phyloP scores from a whole-genome alignment of 495 filamentous ascomycete species.

The Glutinoglossum americanum region DNA sequence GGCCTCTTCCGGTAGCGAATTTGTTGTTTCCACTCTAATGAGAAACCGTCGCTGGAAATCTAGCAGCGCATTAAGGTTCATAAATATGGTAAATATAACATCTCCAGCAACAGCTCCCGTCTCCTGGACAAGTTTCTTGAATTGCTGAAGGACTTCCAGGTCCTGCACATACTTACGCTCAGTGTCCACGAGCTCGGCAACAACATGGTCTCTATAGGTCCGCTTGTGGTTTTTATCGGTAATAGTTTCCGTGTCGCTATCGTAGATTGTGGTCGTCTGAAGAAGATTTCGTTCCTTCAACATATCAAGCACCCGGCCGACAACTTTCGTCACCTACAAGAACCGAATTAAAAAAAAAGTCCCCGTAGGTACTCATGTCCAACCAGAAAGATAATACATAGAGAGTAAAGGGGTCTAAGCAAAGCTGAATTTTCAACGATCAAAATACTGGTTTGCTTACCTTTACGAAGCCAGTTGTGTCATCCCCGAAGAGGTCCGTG shows the following conservation, averaged over 20 bases:
- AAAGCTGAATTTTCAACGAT: not conserved
- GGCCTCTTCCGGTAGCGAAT: constrained; percentile 48
- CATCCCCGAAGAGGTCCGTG: constrained; percentile 73
- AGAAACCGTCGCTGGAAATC: constrained; percentile 90
- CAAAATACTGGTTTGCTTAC: constrained; percentile 20
- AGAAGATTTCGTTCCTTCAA: constrained; percentile 54
- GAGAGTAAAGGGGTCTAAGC: not conserved
- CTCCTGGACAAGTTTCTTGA: constrained; percentile 77
- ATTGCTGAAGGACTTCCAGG: constrained; percentile 75
- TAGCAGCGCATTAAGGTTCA: constrained; percentile 81
- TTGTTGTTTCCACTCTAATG: constrained; percentile 88
- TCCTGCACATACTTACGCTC: constrained; percentile 98
- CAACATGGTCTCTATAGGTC: constrained; percentile 68
- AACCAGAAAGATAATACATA: not conserved
- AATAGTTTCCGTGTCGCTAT: constrained; percentile 21
- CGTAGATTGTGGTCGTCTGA: constrained; percentile 21
- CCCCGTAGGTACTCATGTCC: not conserved
- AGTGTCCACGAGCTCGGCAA: constrained; percentile 77
- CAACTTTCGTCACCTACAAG: constrained; percentile 48
- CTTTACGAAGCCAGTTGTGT: constrained; percentile 96
- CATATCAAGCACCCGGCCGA: constrained; percentile 78
- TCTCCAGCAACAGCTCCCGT: constrained; percentile 77
- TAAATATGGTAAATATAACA: constrained; percentile 80
- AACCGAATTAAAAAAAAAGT: not conserved
- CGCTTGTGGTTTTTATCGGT: constrained; percentile 27